phyloP scores from a whole-genome alignment of 352 stramenopile species.

The Globisporangium uncinulatum region DNA sequence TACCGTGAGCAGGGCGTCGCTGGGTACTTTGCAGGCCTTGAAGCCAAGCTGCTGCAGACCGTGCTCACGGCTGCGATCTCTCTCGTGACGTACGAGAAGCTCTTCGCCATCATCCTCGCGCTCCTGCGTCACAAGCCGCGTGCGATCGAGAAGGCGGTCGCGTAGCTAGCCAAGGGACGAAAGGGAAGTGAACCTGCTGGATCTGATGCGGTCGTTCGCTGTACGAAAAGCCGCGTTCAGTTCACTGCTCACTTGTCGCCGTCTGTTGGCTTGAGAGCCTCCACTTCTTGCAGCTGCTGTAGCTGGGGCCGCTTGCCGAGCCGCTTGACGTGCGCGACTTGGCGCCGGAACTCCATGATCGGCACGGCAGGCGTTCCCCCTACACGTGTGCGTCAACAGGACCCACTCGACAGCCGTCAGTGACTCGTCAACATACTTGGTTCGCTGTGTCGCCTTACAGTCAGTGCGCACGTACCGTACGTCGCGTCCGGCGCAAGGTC shows the following conservation, averaged over 20 bases:
- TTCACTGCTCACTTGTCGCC: background rate
- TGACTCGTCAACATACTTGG: too few species aligned
- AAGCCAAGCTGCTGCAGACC: conserved; percentile 93
- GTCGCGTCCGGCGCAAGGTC: conserved; percentile 43
- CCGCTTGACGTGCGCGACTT: conserved; percentile 49
- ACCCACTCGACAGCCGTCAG: background rate
- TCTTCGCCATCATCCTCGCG: conserved; percentile 55
- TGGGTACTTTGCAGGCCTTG: conserved; percentile 88
- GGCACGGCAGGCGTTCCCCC: conserved; percentile 67
- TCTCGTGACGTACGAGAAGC: conserved; percentile 93
- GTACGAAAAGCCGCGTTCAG: background rate
- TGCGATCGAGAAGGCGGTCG: conserved; percentile 31
- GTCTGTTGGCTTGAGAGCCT: background rate
- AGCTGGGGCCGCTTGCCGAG: conserved; percentile 30
- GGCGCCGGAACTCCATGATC: conserved; percentile 75
- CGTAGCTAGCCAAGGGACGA: conserved; percentile 14
- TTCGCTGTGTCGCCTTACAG: too few species aligned
- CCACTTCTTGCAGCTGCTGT: background rate
- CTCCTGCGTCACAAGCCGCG: conserved; percentile 32
- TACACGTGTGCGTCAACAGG: conserved; percentile 21
- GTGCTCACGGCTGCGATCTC: conserved; percentile 91
- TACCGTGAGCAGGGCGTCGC: conserved; percentile 55
- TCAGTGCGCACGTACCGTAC: conserved; percentile 33
- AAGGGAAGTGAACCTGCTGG: background rate
- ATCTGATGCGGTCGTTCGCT: background rate